These are phyloP conservation scores for Piloderma croceum DNA, from an alignment of 768 basidiomycete species.

Conservation along the genomic window DNA sequence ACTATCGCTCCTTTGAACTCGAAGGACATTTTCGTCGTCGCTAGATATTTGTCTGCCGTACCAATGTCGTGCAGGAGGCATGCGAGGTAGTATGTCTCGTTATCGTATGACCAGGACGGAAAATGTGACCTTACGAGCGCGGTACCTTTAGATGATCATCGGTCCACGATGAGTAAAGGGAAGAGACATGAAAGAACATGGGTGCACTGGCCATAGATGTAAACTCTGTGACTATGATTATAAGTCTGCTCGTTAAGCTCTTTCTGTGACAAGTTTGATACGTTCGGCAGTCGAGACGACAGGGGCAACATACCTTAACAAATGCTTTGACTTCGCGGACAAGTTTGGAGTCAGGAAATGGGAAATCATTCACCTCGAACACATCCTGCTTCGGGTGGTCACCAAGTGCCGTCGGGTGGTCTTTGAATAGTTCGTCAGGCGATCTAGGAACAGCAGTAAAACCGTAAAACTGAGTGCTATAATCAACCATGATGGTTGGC, in stretches of 20 bases:
- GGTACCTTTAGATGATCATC: conserved; percentile 29
- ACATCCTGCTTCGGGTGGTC: conserved; percentile 37
- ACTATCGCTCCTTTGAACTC: conserved; percentile 53
- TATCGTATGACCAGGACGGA: conserved; percentile 40
- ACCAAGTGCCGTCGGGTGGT: conserved; percentile 39
- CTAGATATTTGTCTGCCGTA: conserved; percentile 40
- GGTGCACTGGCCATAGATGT: conserved; percentile 38
- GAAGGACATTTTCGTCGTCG: conserved; percentile 52
- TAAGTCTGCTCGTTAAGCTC: conserved; percentile 41
- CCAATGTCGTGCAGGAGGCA: conserved; percentile 52
- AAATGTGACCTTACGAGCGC: conserved; percentile 44
- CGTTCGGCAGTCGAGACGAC: background rate
- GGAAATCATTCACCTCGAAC: conserved; percentile 35
- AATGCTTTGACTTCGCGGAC: conserved; percentile 35
- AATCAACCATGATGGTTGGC: no score
- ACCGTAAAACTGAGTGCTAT: conserved; percentile 35
- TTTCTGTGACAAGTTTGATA: conserved; percentile 21
- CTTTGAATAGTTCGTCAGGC: conserved; percentile 42
- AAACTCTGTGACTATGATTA: conserved; percentile 47
- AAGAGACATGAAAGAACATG: background rate
- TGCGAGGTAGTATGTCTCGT: conserved; percentile 47
- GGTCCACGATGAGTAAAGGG: background rate
- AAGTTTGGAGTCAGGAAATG: conserved; percentile 37
- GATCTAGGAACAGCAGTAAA: conserved; percentile 45
- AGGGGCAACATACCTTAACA: conserved; percentile 26